Conservation (phyloP, 2,329 filamentous ascomycete species). For the Calonectria pseudoreteaudii region DNA sequence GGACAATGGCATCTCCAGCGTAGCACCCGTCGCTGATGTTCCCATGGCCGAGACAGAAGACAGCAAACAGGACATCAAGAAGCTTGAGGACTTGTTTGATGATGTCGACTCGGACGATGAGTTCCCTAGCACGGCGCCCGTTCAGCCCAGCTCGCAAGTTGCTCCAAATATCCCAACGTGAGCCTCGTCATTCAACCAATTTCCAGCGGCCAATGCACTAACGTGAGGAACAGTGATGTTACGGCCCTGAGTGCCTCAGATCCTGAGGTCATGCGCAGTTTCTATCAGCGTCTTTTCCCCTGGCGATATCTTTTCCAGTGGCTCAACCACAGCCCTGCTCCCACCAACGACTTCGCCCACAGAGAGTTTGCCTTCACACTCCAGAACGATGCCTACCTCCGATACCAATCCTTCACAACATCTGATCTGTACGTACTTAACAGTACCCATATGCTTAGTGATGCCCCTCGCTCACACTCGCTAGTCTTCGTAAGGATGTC, state of each 20-base stretch:
- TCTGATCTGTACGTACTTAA: conserved; percentile 60
- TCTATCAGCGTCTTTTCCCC: conserved; percentile 95
- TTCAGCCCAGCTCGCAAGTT: conserved; percentile 55
- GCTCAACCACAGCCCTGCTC: conserved; percentile 92
- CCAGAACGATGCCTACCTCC: conserved; percentile 90
- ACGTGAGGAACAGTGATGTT: conserved; percentile 43
- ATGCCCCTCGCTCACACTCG: conserved; percentile 6
- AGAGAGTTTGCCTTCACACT: conserved; percentile 97
- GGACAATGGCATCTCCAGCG: conserved; percentile 34
- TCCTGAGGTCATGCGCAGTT: conserved; percentile 88
- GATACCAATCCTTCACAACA: conserved; percentile 80
- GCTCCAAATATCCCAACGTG: conserved; percentile 59
- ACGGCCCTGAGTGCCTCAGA: conserved; percentile 69
- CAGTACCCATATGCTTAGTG: rapidly evolving
- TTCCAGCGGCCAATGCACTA: conserved; percentile 11
- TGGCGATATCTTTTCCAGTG: conserved; percentile 97
- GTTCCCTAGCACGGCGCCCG: conserved; percentile 64
- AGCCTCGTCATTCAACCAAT: conserved; percentile 35
- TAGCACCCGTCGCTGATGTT: conserved; percentile 32
- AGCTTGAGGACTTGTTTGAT: conserved; percentile 68
- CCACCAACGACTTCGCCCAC: conserved; percentile 88
- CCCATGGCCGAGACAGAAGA: conserved; percentile 41
- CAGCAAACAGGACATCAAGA: conserved; percentile 59
- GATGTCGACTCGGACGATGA: conserved; percentile 72
- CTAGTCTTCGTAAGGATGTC: conserved; percentile 88